A percentile compares a stretch with the other conserved stretches of the same genome.
phyloP scores from a whole-genome alignment of 2,329 filamentous ascomycete species.

The Aspergillus candidus region DNA sequence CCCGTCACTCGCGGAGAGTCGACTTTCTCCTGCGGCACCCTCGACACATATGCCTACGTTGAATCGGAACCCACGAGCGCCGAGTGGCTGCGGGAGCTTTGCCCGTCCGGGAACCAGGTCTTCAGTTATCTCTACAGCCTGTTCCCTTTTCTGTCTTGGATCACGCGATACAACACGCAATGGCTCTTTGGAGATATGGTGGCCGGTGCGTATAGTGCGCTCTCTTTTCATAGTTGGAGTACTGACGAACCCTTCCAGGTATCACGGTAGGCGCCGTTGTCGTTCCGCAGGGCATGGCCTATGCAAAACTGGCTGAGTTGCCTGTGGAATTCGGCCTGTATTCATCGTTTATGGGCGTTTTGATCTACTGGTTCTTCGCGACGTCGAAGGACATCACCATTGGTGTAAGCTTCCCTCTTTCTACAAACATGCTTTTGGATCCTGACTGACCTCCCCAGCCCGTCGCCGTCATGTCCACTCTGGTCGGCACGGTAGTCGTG shows the following conservation, averaged over 20 bases:
- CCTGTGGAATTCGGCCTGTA: slow-evolving; percentile 79
- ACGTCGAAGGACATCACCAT: slow-evolving; percentile 99
- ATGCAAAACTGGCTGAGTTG: slow-evolving; percentile 77
- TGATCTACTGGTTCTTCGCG: slow-evolving; percentile 96
- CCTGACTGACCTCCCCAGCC: slow-evolving; percentile 49
- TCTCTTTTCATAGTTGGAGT: not conserved
- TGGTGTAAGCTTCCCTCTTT: slow-evolving; percentile 54
- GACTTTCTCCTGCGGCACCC: slow-evolving; percentile 64
- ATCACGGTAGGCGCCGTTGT: slow-evolving; percentile 72
- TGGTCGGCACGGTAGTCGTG: slow-evolving; percentile 75
- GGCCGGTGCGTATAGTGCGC: slow-evolving; percentile 57
- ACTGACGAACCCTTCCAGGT: slow-evolving; percentile 36
- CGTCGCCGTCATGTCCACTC: slow-evolving; percentile 89
- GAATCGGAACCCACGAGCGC: slow-evolving; percentile 70
- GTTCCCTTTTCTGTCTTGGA: slow-evolving; percentile 90
- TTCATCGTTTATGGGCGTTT: slow-evolving; percentile 90
- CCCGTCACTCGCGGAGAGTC: slow-evolving; percentile 72
- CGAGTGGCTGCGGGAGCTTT: slow-evolving; percentile 64
- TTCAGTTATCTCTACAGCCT: slow-evolving; percentile 60
- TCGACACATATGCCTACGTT: slow-evolving; percentile 74
- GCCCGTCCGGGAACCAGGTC: slow-evolving; percentile 54
- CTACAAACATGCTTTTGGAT: not conserved
- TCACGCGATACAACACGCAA: slow-evolving; percentile 76
- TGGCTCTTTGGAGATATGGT: slow-evolving; percentile 88
- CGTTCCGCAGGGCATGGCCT: slow-evolving; percentile 96